phyloP scores from a whole-genome alignment of 768 basidiomycete species.

The Dentipellis fragilis region DNA sequence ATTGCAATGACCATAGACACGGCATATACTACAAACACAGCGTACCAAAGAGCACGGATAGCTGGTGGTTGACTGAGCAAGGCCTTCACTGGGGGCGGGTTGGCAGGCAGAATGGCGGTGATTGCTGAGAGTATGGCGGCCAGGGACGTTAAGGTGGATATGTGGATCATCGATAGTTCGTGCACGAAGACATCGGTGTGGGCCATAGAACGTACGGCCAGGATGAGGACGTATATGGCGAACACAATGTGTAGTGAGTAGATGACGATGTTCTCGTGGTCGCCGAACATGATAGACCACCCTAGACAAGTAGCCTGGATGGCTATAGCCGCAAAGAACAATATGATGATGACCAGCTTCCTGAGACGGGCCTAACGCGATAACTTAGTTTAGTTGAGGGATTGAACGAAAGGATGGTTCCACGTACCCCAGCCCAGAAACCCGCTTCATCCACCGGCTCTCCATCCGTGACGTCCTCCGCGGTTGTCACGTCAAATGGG shows the following conservation, averaged over 20 bases:
- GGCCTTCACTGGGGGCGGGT: constrained; percentile 20
- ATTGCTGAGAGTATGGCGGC: constrained; percentile 28
- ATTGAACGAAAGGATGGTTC: neutral
- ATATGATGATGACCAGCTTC: constrained; percentile 40
- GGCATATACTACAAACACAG: constrained; percentile 39
- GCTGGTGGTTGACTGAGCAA: constrained; percentile 13
- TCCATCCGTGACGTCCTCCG: constrained; percentile 61
- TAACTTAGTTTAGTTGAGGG: no score
- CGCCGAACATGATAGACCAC: constrained; percentile 14
- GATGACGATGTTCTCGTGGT: constrained; percentile 25
- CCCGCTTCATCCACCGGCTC: constrained; percentile 47
- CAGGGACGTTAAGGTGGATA: constrained; percentile 25
- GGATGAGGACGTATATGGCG: constrained; percentile 33
- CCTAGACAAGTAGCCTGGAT: constrained; percentile 48
- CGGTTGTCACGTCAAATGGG: constrained; percentile 63
- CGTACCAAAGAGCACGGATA: constrained; percentile 37
- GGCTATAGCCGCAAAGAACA: constrained; percentile 36
- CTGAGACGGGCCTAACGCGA: constrained; percentile 25
- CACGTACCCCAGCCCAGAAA: constrained; percentile 51
- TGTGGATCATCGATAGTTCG: constrained; percentile 38
- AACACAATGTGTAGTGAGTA: constrained; percentile 20
- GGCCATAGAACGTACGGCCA: constrained; percentile 37
- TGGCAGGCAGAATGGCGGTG: constrained; percentile 48
- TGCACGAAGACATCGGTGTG: constrained; percentile 29
- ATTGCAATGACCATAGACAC: constrained; percentile 32